Percentiles rank a stretch among this genome's conserved stretches.
Conservation (phyloP, 23 red algal species). For the Gracilaria caudata region DNA sequence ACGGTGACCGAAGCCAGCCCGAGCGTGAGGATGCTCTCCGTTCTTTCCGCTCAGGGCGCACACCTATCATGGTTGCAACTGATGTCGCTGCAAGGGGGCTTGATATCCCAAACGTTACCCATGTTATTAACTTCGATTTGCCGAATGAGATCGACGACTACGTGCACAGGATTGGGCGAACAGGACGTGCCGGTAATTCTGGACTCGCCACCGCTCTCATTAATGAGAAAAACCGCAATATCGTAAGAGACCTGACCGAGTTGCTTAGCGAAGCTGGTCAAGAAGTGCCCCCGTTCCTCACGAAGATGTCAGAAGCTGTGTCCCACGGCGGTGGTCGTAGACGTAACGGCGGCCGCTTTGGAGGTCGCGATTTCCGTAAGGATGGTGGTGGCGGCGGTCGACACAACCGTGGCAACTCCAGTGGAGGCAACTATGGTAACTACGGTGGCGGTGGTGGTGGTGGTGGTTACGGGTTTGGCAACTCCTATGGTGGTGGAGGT, state of each 20-base stretch:
- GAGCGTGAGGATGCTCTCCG: conserved; percentile 93
- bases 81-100: conserved; percentile 97
- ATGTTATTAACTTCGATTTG: conserved; percentile 99
- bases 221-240: conserved; percentile 96
- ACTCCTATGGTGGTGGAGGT: conserved; percentile 65
- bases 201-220: conserved; percentile 96
- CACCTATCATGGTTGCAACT: conserved; percentile 97
- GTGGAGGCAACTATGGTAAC: conserved; percentile 52
- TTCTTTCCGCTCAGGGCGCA: conserved; percentile 91
- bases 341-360: conserved; percentile 71
- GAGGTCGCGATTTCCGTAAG: conserved; percentile 83
- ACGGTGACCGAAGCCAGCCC: conserved; percentile 97
- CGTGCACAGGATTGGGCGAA: conserved; percentile 98
- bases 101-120: conserved; percentile 99
- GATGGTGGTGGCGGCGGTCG: conserved; percentile 64
- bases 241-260: conserved; percentile 86
- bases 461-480: no score
- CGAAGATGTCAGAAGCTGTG: conserved; percentile 72
- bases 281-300: conserved; percentile 92
- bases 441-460: conserved; percentile 39
- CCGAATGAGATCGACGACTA: conserved; percentile 97
- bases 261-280: conserved; percentile 94
- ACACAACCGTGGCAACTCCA: conserved; percentile 10
- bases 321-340: conserved; percentile 66
- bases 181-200: conserved; percentile 97